A percentile compares a stretch with the other conserved stretches of the same genome.
Evolutionary conservation across 352 stramenopile genomes (phyloP).

Genomic region (Lagenidium sp.): DNA sequence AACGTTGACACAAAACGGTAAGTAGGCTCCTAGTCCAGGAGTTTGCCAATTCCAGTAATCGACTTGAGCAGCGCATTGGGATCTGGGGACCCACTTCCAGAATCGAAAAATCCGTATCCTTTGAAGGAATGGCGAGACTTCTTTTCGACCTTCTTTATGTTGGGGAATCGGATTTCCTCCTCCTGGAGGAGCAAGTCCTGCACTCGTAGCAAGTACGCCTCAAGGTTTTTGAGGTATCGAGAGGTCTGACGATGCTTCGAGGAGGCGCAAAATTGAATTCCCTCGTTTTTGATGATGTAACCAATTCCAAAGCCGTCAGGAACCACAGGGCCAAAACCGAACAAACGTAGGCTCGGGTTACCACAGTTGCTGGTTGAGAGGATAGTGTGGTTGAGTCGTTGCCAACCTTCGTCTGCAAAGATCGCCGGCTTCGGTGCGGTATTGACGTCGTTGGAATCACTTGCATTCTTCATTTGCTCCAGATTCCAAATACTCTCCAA

Average conservation of each 20-base stretch:
- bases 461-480: conserved; percentile 25
- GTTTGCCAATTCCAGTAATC: conserved; percentile 11
- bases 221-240: conserved; percentile 78
- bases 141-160: conserved; percentile 45
- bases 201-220: conserved; percentile 69
- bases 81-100: conserved; percentile 6
- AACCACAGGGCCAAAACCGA: conserved; percentile 92
- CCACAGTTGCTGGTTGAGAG: conserved; percentile 96
- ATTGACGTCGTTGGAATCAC: conserved; percentile 11
- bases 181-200: conserved; percentile 74
- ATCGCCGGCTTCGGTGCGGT: conserved; percentile 46
- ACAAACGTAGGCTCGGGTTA: conserved; percentile 91
- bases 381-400: conserved; percentile 91
- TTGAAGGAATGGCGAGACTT: conserved; percentile 41
- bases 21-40: conserved; percentile 5
- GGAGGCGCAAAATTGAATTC: conserved; percentile 83
- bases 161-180: conserved; percentile 66
- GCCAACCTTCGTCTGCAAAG: conserved; percentile 86
- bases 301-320: conserved; percentile 94
- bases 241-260: conserved; percentile 78
- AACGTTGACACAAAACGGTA: not conserved
- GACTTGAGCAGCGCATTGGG: conserved; percentile 10
- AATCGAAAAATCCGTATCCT: conserved; percentile 78
- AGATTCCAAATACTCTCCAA: conserved; percentile 86
- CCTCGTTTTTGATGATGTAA: conserved; percentile 97